phyloP scores from a whole-genome alignment of 208 protist genomes.

The Endotrypanum monterogeii region DNA sequence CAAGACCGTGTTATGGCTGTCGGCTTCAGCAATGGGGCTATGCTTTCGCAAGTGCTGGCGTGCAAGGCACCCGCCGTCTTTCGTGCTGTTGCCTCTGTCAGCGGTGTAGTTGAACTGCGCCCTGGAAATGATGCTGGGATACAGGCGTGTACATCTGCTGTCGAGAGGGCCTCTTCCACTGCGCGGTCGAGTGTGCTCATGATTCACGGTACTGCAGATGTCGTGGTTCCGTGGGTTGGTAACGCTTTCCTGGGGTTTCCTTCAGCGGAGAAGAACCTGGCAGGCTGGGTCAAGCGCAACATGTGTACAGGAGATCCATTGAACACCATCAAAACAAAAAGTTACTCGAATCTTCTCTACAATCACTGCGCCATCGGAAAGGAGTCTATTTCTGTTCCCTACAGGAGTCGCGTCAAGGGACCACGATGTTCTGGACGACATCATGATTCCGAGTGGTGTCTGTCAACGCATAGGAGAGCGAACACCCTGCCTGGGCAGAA shows the following conservation, averaged over 20 bases:
- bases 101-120: slow-evolving; percentile 59
- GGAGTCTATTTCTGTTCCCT: too few species aligned
- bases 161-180: slow-evolving; percentile 17
- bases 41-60: slow-evolving; percentile 69
- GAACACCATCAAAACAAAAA: slow-evolving; percentile 47
- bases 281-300: slow-evolving; percentile 44
- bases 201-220: slow-evolving; percentile 68
- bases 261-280: slow-evolving; percentile 39
- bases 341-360: slow-evolving; percentile 59
- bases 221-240: slow-evolving; percentile 64
- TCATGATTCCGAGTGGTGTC: too few species aligned
- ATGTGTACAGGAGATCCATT: slow-evolving; percentile 24
- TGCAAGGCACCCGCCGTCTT: slow-evolving; percentile 47
- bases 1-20: slow-evolving; percentile 48
- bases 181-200: slow-evolving; percentile 58
- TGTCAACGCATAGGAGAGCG: too few species aligned
- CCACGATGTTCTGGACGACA: too few species aligned
- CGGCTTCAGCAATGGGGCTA: slow-evolving; percentile 86
- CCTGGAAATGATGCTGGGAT: slow-evolving; percentile 62
- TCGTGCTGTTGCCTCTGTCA: slow-evolving; percentile 54
- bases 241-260: slow-evolving; percentile 62
- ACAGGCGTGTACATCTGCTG: slow-evolving; percentile 31
- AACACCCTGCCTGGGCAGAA: too few species aligned
- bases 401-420: too few species aligned
- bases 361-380: slow-evolving; percentile 19